These are phyloP conservation scores for Crucibulum laeve DNA, from an alignment of 768 basidiomycete species.

Conservation along the genomic window DNA sequence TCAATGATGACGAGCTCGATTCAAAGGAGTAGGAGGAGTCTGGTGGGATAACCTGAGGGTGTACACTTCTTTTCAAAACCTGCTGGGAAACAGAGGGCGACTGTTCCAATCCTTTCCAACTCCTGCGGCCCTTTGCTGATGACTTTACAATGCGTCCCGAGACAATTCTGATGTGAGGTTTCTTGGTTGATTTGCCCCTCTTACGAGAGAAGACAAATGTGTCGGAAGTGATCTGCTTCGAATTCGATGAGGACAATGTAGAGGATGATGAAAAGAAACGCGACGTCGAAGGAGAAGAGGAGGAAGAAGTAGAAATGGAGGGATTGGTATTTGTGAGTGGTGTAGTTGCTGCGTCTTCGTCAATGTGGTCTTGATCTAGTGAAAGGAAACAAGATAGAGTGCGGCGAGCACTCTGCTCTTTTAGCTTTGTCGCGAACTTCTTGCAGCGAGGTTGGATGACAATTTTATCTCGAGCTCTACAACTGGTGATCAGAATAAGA, in stretches of 20 bases:
- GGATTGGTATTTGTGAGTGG: too few species aligned
- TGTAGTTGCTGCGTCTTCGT: background rate
- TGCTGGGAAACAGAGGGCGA: background rate
- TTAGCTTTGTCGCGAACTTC: constrained; percentile 1
- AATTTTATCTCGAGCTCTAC: constrained; percentile 7
- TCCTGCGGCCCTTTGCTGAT: background rate
- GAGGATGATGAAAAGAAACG: too few species aligned
- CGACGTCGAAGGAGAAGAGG: too few species aligned
- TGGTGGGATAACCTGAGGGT: background rate
- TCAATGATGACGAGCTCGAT: too few species aligned
- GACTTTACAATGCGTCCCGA: constrained; percentile 1
- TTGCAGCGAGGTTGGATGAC: constrained; percentile 10
- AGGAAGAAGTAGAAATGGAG: too few species aligned
- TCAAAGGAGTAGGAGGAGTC: too few species aligned
- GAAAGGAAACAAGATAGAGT: constrained; percentile 8
- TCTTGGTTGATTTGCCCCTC: too few species aligned
- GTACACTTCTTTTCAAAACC: background rate
- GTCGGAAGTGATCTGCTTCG: background rate
- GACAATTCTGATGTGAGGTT: too few species aligned
- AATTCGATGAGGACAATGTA: background rate
- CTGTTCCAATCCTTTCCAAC: too few species aligned
- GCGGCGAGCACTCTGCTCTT: constrained; percentile 2
- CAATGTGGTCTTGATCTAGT: background rate
- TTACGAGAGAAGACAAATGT: background rate
- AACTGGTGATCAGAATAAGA: background rate